Evolutionary conservation across 2,329 filamentous ascomycete genomes (phyloP), one percentile per base, ranked within the genome.

Genomic region (Claviceps capensis): DNA sequence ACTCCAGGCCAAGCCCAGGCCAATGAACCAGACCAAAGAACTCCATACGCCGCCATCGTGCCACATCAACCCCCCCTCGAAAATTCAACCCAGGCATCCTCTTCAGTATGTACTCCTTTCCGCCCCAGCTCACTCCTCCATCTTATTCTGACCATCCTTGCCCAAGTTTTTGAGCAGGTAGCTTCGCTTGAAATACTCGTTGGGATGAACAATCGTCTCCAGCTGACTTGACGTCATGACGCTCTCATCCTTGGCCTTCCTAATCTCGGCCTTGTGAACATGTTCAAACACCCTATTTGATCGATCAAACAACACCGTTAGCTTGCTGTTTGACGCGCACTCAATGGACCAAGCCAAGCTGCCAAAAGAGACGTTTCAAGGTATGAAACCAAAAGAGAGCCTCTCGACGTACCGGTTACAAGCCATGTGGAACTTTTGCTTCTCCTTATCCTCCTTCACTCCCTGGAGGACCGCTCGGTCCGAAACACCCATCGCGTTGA

Each of bases 181-280:
- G 65, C 89, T 95, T 52, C 91, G 78, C 75, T 95, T 96, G 69
- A 97, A 98, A 69, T 96, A 98, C 58, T 91, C 90, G 66, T 98
- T 98, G 11, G 93, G 93, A 69, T 98, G 93, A 22, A 95, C 83
- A 63, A 98, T 95, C 0, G 91, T 97, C 69, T 97, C 91, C 43
- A 95, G 74, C 65, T 95, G 87, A 16, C 81, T 81, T 6, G 83
- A 71, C 13, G 76, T 82, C 81, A 85, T 85, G 49, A 82, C 73
- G 5, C 80, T 77, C 48, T 88, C 82, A 43, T 90, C 86, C 67
- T 84, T 87, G 55, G 85, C 86, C 62, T 78, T 81, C 63, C 82
- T 85, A 53, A 93, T 80, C 65, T 91, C 85, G 17, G 74, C 73
- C 64, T 86, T 90, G 67, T 98, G 90, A 17, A 85, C 71, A 64